These are phyloP conservation scores for Silene coronaria DNA, from an alignment of 179 eudicot genomes.

Conservation along the genomic window DNA sequence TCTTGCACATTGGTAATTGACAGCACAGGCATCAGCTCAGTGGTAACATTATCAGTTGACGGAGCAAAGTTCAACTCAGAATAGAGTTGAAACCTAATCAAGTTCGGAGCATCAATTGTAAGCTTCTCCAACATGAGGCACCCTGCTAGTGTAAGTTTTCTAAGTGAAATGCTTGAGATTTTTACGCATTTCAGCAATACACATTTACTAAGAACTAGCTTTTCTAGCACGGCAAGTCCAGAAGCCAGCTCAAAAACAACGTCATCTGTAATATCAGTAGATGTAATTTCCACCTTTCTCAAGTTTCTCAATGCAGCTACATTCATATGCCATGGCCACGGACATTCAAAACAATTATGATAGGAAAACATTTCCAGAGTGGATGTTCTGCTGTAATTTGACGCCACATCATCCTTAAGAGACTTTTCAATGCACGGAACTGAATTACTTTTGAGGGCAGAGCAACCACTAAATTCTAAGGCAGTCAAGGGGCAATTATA, in stretches of 20 bases:
- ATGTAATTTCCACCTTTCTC: not conserved
- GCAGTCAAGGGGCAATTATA: not conserved
- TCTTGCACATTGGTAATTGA: too few relatives aligned
- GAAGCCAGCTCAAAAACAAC: not conserved
- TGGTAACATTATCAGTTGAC: not conserved
- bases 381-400: not conserved
- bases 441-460: not conserved
- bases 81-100: not conserved
- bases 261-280: not conserved
- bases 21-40: not conserved
- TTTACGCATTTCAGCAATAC: not conserved
- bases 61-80: not conserved
- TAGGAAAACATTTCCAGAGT: not conserved
- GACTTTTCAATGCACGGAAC: not conserved
- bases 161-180: not conserved
- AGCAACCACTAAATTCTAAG: not conserved
- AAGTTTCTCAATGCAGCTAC: not conserved
- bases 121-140: not conserved
- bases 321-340: not conserved
- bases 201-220: not conserved
- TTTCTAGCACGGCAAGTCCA: not conserved
- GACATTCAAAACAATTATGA: not conserved
- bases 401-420: not conserved
- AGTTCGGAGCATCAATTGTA: constrained; percentile 8
- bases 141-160: not conserved